Evolutionary conservation across 179 eudicot species (phyloP), one percentile per base, ranked within the genome.

Genomic region (Beta corolliflora): DNA sequence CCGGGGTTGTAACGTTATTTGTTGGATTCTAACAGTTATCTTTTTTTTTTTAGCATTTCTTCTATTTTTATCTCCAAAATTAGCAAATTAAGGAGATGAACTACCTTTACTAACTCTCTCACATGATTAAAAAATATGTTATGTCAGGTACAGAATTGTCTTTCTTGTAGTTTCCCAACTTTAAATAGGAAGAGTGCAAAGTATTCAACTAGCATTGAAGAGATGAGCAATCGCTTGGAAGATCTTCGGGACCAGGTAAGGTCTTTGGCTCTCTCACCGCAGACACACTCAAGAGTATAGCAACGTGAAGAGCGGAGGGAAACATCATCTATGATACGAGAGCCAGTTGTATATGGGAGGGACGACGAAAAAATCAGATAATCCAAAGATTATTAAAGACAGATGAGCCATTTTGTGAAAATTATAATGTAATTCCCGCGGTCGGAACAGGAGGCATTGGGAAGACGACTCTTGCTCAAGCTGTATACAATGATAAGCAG

Each of bases 381-480:
- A 25, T 25, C 25, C 25, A 25, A 25, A 25, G 25, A 25, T 25
- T 25, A 25, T 25, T 25, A 25, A 25, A 25, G 25, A 25, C 25
- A 25, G 25, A 25, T 25, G 25, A 25, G 0, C 25, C 25, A 25
- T 25, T 25, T 25, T 25, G 25, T 25, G 25, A 25, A 25, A 25
- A 25, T 25, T 25, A 25, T 25, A 3, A 6, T n/a, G 79, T 76
- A 11, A 3, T 60, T 76, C 44, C 79, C 11, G 4, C 61, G 45
- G 58, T 76, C 1, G 79, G 79, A 3, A n/a, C 12, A 44, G 70
- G 79, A 44, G 70, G 79, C 2, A 76, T 76, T 44, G 79, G 79
- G 31, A 29, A 29, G 31, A 29, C 31, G 31, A 29, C 31, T 25
- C 29, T 1, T 25, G 29, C 29, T 25, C 79, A 76, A 45, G 11